These are phyloP conservation scores for Macrocybe gigantea DNA, from an alignment of 768 basidiomycete species.

Conservation along the genomic window DNA sequence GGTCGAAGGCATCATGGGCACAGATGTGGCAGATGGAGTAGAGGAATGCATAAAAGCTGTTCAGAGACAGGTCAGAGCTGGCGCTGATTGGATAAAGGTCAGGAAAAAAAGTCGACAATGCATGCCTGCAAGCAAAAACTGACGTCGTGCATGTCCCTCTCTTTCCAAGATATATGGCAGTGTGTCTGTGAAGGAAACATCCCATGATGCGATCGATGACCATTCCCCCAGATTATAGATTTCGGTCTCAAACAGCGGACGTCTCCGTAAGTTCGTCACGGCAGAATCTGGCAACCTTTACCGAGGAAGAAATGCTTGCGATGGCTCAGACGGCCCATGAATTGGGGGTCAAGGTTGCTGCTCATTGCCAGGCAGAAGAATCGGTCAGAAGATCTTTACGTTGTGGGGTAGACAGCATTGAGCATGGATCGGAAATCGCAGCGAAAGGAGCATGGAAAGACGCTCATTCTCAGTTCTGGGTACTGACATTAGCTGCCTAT, in stretches of 20 bases:
- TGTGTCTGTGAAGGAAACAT: conserved; percentile 14
- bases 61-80: conserved; percentile 55
- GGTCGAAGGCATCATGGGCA: conserved; percentile 51
- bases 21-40: conserved; percentile 53
- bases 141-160: background rate
- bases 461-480: conserved; percentile 34
- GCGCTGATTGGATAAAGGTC: conserved; percentile 67
- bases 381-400: conserved; percentile 24
- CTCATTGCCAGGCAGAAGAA: conserved; percentile 37
- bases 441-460: conserved; percentile 16
- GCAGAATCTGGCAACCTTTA: conserved; percentile 38
- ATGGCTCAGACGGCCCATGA: conserved; percentile 49
- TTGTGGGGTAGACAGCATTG: conserved; percentile 46
- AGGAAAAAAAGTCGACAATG: background rate
- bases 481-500: conserved; percentile 52
- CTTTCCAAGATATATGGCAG: conserved; percentile 44
- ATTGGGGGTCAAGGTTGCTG: conserved; percentile 51
- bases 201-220: no score
- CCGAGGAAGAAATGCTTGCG: conserved; percentile 33
- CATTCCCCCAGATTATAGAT: conserved; percentile 40
- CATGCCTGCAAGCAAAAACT: background rate
- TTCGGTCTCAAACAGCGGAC: conserved; percentile 37
- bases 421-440: conserved; percentile 38
- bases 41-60: conserved; percentile 51
- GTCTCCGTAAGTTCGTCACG: conserved; percentile 30